Conservation (phyloP, 768 basidiomycete genomes). For the Boletus eberwhitei region DNA sequence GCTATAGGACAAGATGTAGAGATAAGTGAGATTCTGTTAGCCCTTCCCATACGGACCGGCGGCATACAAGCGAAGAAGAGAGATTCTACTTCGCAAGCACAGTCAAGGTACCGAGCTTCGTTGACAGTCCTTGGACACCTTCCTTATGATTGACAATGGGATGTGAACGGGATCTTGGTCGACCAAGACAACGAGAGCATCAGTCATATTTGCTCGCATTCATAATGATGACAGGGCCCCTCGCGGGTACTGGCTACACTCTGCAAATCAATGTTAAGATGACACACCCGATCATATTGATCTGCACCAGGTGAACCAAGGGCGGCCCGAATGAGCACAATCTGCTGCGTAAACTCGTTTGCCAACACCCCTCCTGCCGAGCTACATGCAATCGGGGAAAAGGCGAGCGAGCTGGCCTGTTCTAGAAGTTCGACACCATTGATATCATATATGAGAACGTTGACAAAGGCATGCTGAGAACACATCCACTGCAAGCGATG, state of each 20-base stretch:
- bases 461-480: constrained; percentile 4
- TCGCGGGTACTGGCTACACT: neutral
- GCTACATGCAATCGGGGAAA: neutral
- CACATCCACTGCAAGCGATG: neutral
- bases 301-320: neutral
- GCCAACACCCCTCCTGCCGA: neutral
- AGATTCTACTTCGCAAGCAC: neutral
- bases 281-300: neutral
- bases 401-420: constrained; percentile 10
- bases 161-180: neutral
- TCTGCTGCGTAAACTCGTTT: neutral
- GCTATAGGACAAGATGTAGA: constrained; percentile 15
- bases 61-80: constrained; percentile 19
- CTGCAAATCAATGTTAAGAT: neutral
- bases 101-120: neutral
- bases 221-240: constrained; percentile 3
- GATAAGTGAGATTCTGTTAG: constrained; percentile 3
- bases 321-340: neutral
- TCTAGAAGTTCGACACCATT: constrained; percentile 31
- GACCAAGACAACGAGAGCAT: constrained; percentile 3
- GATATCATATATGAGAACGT: neutral
- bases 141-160: neutral
- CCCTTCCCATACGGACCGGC: constrained; percentile 8
- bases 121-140: neutral
- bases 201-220: neutral